These are phyloP conservation scores for Eimeria zaria DNA, from an alignment of 169 alveolate species.

Conservation along the genomic window DNA sequence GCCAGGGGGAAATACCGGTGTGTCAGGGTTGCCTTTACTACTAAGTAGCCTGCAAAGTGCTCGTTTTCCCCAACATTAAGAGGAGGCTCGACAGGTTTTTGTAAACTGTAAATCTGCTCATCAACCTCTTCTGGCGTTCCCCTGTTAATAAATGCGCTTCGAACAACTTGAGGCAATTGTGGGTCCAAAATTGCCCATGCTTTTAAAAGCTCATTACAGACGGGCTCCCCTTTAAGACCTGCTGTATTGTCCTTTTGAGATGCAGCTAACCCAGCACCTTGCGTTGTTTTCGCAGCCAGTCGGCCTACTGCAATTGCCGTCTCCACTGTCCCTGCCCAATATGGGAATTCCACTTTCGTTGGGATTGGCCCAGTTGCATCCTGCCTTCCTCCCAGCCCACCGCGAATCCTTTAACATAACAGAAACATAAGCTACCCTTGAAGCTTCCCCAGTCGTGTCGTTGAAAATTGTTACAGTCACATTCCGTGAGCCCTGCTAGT, in stretches of 20 bases:
- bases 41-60: conserved; percentile 50
- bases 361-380: conserved; percentile 41
- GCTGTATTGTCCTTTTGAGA: conserved; percentile 8
- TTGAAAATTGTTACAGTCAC: neutral
- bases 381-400: conserved; percentile 13
- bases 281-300: conserved; percentile 1
- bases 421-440: neutral
- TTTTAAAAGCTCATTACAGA: conserved; percentile 9
- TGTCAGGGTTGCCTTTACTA: conserved; percentile 53
- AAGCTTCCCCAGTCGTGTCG: neutral
- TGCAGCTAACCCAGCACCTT: neutral
- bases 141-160: conserved; percentile 5
- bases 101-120: conserved; percentile 19
- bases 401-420: conserved; percentile 25
- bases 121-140: conserved; percentile 50
- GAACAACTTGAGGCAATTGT: conserved; percentile 56
- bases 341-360: conserved; percentile 58
- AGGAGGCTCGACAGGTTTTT: conserved; percentile 33
- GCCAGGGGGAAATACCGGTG: conserved; percentile 27
- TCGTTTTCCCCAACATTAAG: conserved; percentile 55
- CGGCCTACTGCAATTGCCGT: conserved; percentile 4
- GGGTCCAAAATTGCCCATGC: conserved; percentile 67
- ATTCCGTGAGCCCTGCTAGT: neutral
- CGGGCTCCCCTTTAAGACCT: neutral
- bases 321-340: conserved; percentile 37